These are phyloP conservation scores for Amanita jacksonii DNA, from an alignment of 768 basidiomycete genomes.

Conservation along the genomic window DNA sequence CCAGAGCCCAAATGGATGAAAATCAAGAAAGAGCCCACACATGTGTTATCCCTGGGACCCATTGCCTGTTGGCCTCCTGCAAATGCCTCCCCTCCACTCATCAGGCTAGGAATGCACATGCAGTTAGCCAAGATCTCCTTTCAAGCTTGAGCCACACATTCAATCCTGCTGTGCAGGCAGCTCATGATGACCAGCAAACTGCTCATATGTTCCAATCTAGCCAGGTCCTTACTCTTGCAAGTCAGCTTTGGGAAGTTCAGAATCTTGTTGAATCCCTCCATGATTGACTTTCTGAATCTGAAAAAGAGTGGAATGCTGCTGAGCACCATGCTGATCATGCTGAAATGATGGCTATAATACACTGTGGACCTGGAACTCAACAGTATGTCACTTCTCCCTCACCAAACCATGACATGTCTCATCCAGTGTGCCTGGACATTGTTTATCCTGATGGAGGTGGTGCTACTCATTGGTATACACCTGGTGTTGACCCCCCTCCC, in stretches of 20 bases:
- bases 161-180: not conserved
- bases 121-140: not conserved
- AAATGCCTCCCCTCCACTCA: not conserved
- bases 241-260: not conserved
- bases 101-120: not conserved
- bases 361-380: not conserved
- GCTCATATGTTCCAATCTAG: not conserved
- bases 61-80: not conserved
- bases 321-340: not conserved
- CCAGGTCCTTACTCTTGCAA: not conserved
- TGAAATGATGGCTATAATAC: not conserved
- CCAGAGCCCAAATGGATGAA: no score
- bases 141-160: not conserved
- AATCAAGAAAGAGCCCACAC: not conserved
- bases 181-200: not conserved
- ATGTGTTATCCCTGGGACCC: not conserved
- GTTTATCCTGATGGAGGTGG: slow-evolving; percentile 9
- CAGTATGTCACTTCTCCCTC: not conserved
- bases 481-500: slow-evolving; percentile 8
- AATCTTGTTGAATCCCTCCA: not conserved
- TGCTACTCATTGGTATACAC: slow-evolving; percentile 6
- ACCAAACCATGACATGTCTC: slow-evolving; percentile 1
- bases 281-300: not conserved
- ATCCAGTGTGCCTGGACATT: slow-evolving; percentile 9
- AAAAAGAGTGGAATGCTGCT: not conserved